These are phyloP conservation scores for Rhodotorula kratochvilovae DNA, from an alignment of 768 basidiomycete species.

Conservation along the genomic window DNA sequence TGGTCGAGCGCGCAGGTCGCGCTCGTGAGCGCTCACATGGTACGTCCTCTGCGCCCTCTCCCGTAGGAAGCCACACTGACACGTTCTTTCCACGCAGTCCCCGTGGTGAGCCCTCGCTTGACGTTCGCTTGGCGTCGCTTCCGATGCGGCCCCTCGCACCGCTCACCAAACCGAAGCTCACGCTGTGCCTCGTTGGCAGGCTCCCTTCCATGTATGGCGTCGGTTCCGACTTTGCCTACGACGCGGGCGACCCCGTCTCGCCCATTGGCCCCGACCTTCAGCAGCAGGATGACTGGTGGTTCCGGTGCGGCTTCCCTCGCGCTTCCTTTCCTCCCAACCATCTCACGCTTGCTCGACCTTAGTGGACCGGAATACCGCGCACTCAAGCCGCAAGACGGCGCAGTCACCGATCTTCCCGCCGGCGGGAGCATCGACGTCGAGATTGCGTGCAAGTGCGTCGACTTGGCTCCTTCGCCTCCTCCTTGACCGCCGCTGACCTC, in stretches of 20 bases:
- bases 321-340: too few relatives aligned
- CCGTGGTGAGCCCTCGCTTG: constrained; percentile 4
- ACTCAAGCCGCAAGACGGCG: constrained; percentile 20
- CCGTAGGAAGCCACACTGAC: not conserved
- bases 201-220: constrained; percentile 34
- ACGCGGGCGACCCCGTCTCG: not conserved
- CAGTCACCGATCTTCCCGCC: constrained; percentile 38
- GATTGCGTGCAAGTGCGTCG: constrained; percentile 40
- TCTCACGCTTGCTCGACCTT: not conserved
- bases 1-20: not conserved
- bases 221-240: not conserved
- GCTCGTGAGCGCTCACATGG: constrained; percentile 17
- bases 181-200: not conserved
- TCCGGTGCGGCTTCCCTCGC: constrained; percentile 3
- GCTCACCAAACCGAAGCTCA: not conserved
- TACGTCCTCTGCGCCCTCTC: not conserved
- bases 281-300: constrained; percentile 38
- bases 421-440: constrained; percentile 40
- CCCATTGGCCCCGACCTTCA: constrained; percentile 15
- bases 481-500: not conserved
- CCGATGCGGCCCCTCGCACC: too few relatives aligned
- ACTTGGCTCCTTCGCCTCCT: too few relatives aligned
- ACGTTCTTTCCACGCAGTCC: not conserved
- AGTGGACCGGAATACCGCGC: constrained; percentile 2
- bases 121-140: not conserved